Evolutionary conservation across 1,284 basidiomycete genomes (phyloP).

Genomic region (Heterobasidion irregulare): DNA sequence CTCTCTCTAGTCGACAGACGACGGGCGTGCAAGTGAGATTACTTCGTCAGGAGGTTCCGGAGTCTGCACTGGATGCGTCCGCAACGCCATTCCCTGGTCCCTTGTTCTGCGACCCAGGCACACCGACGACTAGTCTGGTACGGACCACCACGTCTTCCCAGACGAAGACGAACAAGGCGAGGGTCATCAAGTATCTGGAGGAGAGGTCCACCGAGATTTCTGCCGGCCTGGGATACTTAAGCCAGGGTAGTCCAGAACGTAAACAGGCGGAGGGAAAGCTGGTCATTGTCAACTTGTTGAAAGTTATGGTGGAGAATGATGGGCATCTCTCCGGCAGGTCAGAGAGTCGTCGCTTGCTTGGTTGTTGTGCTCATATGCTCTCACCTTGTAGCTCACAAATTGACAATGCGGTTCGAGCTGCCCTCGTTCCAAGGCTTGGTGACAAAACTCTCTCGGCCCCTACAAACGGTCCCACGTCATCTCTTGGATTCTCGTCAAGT

Average conservation of each 20-base stretch:
- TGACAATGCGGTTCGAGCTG: conserved; percentile 55
- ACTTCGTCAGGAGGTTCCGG: conserved; percentile 62
- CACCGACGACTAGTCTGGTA: conserved; percentile 60
- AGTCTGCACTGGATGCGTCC: conserved; percentile 52
- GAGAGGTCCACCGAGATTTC: conserved; percentile 72
- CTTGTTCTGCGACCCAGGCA: conserved; percentile 69
- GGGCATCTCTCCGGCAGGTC: conserved; percentile 81
- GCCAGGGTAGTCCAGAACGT: conserved; percentile 40
- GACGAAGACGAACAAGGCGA: conserved; percentile 78
- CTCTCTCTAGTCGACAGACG: conserved; percentile 62
- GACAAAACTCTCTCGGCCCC: conserved; percentile 15
- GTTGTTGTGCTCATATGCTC: background rate
- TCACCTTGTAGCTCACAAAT: conserved; percentile 47
- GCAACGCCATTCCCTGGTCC: conserved; percentile 75
- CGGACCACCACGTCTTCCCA: conserved; percentile 53
- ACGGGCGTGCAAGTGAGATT: conserved; percentile 64
- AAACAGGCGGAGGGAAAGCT: conserved; percentile 70
- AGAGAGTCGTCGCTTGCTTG: conserved; percentile 13
- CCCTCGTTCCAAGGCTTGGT: conserved; percentile 54
- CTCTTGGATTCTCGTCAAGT: conserved; percentile 6
- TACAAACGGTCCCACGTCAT: conserved; percentile 11
- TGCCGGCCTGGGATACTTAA: conserved; percentile 68
- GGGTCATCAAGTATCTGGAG: conserved; percentile 69
- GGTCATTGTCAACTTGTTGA: conserved; percentile 67
- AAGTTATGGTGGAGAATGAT: conserved; percentile 79